Conservation (phyloP, 2,329 filamentous ascomycete genomes). For the Cordyceps fumosorosea region DNA sequence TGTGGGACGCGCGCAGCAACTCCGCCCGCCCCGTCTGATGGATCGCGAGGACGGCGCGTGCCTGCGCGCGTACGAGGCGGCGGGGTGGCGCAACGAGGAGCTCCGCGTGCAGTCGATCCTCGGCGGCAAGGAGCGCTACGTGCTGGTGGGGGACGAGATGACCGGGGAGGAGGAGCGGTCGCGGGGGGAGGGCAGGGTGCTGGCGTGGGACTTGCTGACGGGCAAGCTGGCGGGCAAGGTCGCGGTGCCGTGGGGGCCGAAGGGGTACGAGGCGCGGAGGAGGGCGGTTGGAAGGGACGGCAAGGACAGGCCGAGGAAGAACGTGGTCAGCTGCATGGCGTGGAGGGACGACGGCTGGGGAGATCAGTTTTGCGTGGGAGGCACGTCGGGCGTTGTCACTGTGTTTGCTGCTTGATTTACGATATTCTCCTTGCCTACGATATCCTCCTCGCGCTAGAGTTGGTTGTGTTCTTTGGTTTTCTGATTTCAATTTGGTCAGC, state of each 20-base stretch:
- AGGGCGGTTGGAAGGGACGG: slow-evolving; percentile 53
- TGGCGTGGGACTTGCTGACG: slow-evolving; percentile 79
- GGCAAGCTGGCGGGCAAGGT: slow-evolving; percentile 62
- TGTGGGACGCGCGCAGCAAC: slow-evolving; percentile 63
- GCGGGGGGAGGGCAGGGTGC: slow-evolving; percentile 52
- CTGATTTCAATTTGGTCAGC: background rate
- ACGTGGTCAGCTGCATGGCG: slow-evolving; percentile 55
- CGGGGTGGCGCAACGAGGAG: slow-evolving; percentile 55
- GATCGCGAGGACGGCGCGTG: slow-evolving; percentile 69
- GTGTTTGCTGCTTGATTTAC: slow-evolving; percentile 42
- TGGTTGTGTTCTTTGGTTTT: background rate
- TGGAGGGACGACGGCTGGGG: slow-evolving; percentile 58
- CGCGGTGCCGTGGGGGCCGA: slow-evolving; percentile 48
- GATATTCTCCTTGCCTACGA: slow-evolving; percentile 10
- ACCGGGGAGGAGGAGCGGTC: slow-evolving; percentile 18
- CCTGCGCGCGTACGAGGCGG: slow-evolving; percentile 62
- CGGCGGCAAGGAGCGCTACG: slow-evolving; percentile 68
- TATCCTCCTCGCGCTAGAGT: slow-evolving; percentile 6
- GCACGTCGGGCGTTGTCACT: slow-evolving; percentile 59
- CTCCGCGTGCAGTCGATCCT: slow-evolving; percentile 70
- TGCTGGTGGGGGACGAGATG: slow-evolving; percentile 74
- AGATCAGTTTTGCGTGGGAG: slow-evolving; percentile 58
- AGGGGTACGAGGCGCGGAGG: slow-evolving; percentile 41
- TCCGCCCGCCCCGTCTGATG: slow-evolving; percentile 66
- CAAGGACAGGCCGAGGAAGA: slow-evolving; percentile 51